A percentile compares a stretch with the other conserved stretches of the same genome.
Evolutionary conservation across 768 basidiomycete genomes (phyloP).

Genomic region (Scleroderma bovista): DNA sequence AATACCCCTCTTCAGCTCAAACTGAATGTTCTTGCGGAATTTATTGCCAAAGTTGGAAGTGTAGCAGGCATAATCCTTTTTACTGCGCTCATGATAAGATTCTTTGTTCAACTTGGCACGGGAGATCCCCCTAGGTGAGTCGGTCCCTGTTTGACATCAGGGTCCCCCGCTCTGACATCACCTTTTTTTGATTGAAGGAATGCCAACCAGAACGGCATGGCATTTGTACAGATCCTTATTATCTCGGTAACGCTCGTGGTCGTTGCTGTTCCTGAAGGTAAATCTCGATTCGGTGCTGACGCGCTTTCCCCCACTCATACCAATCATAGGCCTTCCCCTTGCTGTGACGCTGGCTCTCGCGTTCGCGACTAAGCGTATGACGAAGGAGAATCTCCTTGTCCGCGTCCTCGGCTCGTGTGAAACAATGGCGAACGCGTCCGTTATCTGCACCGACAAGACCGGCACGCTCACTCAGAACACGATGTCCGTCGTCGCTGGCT

Average conservation of each 20-base stretch:
- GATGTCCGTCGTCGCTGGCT: constrained; percentile 97
- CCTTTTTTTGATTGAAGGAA: constrained; percentile 38
- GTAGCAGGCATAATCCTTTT: constrained; percentile 81
- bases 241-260: constrained; percentile 91
- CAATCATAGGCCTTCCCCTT: constrained; percentile 69
- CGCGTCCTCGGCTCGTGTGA: constrained; percentile 96
- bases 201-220: constrained; percentile 77
- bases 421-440: constrained; percentile 97
- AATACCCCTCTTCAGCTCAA: constrained; percentile 93
- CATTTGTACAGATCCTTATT: constrained; percentile 89
- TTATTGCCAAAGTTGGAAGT: constrained; percentile 90
- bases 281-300: constrained; percentile 2
- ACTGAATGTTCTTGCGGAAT: constrained; percentile 87
- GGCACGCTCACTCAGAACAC: constrained; percentile 93
- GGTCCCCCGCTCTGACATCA: background rate
- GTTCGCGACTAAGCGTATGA: constrained; percentile 99
- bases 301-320: constrained; percentile 1
- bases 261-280: constrained; percentile 82
- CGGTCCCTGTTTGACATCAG: background rate
- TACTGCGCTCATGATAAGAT: constrained; percentile 81
- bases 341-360: constrained; percentile 95
- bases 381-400: constrained; percentile 88
- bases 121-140: constrained; percentile 50
- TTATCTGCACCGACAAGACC: constrained; percentile 94
- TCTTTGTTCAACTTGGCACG: constrained; percentile 82